Conservation (phyloP, 1,284 basidiomycete species). For the Cryptococcus depauperatus region DNA sequence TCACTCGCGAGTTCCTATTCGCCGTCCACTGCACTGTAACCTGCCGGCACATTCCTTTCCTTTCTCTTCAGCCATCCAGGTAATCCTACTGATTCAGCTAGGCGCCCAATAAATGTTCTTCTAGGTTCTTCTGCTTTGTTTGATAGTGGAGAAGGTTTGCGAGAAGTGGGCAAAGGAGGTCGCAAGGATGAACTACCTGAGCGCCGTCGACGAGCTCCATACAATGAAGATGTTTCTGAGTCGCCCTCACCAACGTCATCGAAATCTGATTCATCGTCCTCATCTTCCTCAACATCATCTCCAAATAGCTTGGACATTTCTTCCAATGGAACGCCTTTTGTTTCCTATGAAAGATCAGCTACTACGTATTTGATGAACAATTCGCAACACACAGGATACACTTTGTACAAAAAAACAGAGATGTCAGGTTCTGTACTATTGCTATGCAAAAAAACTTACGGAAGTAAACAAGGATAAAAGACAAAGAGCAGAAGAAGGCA, state of each 20-base stretch:
- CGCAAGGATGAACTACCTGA: conserved; percentile 30
- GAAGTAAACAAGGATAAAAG: conserved; percentile 59
- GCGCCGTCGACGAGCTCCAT: conserved; percentile 30
- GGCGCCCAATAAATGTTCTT: conserved; percentile 25
- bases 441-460: conserved; percentile 7
- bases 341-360: conserved; percentile 53
- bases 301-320: conserved; percentile 49
- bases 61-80: conserved; percentile 48
- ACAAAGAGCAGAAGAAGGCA: conserved; percentile 83
- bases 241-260: conserved; percentile 27
- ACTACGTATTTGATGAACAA: too few species aligned
- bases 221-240: conserved; percentile 58
- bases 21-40: conserved; percentile 53
- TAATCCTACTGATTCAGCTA: conserved; percentile 51
- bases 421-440: background rate
- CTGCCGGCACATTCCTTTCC: conserved; percentile 34
- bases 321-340: conserved; percentile 50
- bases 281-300: conserved; percentile 31
- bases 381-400: too few species aligned
- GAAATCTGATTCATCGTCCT: conserved; percentile 34
- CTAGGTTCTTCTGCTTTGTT: conserved; percentile 35
- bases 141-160: conserved; percentile 27
- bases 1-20: conserved; percentile 63
- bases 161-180: conserved; percentile 27
- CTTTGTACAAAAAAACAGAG: too few species aligned